Evolutionary conservation across 2,329 filamentous ascomycete genomes (phyloP), one percentile per base, ranked within the genome.

Genomic region (Botrytis deweyae): DNA sequence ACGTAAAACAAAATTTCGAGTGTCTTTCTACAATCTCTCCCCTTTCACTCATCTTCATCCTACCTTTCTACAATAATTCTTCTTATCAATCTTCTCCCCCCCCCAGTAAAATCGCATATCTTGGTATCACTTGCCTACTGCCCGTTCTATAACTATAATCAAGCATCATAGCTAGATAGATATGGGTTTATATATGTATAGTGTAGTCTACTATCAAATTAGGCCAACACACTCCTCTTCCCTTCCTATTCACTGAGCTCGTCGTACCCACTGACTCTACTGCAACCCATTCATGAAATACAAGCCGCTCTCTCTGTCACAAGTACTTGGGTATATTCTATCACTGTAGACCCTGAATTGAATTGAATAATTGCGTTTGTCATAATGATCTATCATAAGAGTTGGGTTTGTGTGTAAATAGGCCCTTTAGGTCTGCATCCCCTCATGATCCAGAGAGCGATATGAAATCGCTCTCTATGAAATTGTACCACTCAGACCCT

Each of bases 141-240:
- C 83, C 83, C 63, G 82, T 84, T 66, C 79, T 75, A 61, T 86
- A 75, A 80, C 89, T 89, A 78, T 86, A 87, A 0, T 88, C 88
- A 44, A 87, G 85, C 76, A 89, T 86, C 81, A 90, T 84, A 40
- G 85, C 84, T 22, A 91, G 78, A 79, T 90, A 91, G 3, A 91
- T 81, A 0, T 89, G 89, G 74, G 91, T 91, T 40, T 88, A 89
- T 3, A 88, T 80, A 78, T 91, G 7, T 8, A 38, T 38, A 38
- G 36, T 38, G 77, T 91, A 91, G 22, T 88, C 88, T 0, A 88
- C 90, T 77, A 91, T 85, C 80, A 91, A 91, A 77, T 87, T 89
- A 83, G 88, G 88, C 82, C 89, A 88, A 80, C 91, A 87, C 76
- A 90, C 91, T 66, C 82, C 81, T 33, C 40, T 42, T 42, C 86